phyloP scores from a whole-genome alignment of 306 rosid species.

The Quercus wislizeni region DNA sequence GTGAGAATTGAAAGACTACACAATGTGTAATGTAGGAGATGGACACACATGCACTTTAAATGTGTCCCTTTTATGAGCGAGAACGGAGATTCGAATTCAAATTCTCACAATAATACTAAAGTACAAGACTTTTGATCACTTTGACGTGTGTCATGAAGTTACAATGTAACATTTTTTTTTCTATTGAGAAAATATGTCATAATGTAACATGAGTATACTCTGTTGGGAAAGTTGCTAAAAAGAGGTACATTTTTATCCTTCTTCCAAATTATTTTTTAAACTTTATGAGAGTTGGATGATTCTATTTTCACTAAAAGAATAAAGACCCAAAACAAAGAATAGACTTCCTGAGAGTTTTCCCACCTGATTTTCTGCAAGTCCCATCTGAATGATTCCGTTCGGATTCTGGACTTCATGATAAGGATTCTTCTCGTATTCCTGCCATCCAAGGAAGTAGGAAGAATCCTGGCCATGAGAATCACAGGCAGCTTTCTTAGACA shows the following conservation, averaged over 20 bases:
- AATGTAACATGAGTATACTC: not conserved
- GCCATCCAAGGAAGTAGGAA: constrained; percentile 79
- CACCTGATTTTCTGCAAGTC: constrained; percentile 92
- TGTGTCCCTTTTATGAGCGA: not conserved
- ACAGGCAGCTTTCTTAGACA: constrained; percentile 55
- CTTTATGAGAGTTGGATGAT: too few species aligned
- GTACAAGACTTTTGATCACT: too few species aligned
- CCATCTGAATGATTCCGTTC: constrained; percentile 84
- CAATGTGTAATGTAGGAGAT: not conserved
- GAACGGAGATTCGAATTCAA: too few species aligned
- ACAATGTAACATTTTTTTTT: not conserved
- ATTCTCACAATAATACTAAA: too few species aligned
- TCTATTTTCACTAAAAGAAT: not conserved
- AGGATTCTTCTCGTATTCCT: constrained; percentile 76
- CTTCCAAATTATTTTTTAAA: not conserved
- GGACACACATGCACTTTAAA: not conserved
- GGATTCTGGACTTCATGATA: constrained; percentile 59
- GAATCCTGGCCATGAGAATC: constrained; percentile 84
- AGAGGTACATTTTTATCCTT: not conserved
- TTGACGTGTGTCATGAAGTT: not conserved
- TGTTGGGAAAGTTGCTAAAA: not conserved
- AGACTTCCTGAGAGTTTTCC: not conserved
- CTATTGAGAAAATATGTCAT: not conserved
- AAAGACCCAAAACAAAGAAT: not conserved
- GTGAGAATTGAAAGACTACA: not conserved